phyloP scores from a whole-genome alignment of 2,329 filamentous ascomycete genomes.

The Cryphonectria japonica region DNA sequence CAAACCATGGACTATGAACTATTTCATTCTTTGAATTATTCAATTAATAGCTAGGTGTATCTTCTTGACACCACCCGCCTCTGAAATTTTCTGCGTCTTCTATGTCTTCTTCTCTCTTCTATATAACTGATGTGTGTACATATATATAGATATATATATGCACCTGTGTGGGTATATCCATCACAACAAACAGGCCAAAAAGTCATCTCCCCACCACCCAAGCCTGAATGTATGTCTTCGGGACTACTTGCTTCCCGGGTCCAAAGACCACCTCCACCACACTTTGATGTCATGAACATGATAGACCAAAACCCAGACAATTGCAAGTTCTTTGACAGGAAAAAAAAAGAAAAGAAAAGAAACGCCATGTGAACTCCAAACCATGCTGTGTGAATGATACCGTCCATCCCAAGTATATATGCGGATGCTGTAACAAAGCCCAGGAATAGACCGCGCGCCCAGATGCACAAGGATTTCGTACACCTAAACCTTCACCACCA shows the following conservation, averaged over 20 bases:
- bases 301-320: neutral
- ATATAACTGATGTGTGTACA: neutral
- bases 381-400: constrained; percentile 3
- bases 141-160: neutral
- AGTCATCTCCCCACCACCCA: neutral
- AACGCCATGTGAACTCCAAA: neutral
- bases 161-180: neutral
- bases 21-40: neutral
- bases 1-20: neutral
- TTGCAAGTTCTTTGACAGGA: neutral
- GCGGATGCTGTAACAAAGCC: neutral
- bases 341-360: neutral
- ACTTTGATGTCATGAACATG: neutral
- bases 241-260: neutral
- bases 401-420: neutral
- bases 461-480: neutral
- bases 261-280: neutral
- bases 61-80: neutral
- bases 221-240: neutral
- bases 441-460: neutral
- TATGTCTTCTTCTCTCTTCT: neutral
- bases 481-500: neutral
- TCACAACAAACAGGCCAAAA: neutral
- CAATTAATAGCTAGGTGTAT: constrained; percentile 1
- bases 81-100: neutral